phyloP scores from a whole-genome alignment of 768 basidiomycete species.

The Boletus reticuloceps region DNA sequence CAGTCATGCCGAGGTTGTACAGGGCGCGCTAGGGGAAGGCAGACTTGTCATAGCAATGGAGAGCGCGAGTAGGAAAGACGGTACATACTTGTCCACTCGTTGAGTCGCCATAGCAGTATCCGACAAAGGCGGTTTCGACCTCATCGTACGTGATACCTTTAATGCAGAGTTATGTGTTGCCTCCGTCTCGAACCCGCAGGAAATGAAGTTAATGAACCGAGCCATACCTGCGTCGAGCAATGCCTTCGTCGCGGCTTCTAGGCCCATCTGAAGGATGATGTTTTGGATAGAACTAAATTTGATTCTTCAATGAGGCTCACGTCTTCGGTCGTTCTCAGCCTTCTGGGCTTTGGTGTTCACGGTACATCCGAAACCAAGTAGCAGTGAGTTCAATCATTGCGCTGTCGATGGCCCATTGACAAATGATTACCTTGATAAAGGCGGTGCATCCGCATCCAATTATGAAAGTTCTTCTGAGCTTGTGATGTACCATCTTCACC shows the following conservation, averaged over 20 bases:
- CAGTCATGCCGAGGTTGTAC: conserved; percentile 80
- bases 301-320: conserved; percentile 35
- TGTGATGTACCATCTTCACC: conserved; percentile 4
- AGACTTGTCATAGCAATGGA: not conserved
- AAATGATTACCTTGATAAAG: conserved; percentile 14
- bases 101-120: conserved; percentile 79
- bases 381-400: not conserved
- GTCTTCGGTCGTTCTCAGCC: conserved; percentile 65
- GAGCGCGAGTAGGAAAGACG: not conserved
- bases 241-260: conserved; percentile 86
- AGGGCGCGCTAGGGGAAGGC: conserved; percentile 54
- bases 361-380: conserved; percentile 1
- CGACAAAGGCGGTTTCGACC: conserved; percentile 71
- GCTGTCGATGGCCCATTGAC: not conserved
- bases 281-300: not conserved
- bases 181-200: not conserved
- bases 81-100: conserved; percentile 64
- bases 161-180: not conserved
- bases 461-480: conserved; percentile 15
- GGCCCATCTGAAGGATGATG: conserved; percentile 60
- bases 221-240: conserved; percentile 73
- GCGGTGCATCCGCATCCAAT: conserved; percentile 20
- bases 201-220: not conserved
- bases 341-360: conserved; percentile 52
- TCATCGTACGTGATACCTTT: conserved; percentile 80